Evolutionary conservation across 2,329 filamentous ascomycete genomes (phyloP).

Genomic region (Periconia sp.): DNA sequence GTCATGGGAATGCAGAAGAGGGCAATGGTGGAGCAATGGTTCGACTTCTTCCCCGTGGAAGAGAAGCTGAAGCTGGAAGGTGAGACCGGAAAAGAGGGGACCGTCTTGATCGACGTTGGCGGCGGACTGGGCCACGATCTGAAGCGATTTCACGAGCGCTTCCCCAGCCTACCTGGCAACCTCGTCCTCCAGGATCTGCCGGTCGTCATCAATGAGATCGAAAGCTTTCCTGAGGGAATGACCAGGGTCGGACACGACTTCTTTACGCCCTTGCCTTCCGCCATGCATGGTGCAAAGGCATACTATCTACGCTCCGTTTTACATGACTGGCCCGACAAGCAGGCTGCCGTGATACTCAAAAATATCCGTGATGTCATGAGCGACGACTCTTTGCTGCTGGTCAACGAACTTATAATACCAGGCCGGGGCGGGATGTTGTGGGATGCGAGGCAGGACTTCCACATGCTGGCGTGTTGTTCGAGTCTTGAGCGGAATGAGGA

Average conservation of each 20-base stretch:
- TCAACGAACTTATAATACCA: too few species aligned
- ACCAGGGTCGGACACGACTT: constrained; percentile 14
- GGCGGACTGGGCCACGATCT: constrained; percentile 14
- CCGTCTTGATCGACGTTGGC: constrained; percentile 16
- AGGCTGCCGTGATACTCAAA: constrained; percentile 37
- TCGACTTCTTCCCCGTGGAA: constrained; percentile 18
- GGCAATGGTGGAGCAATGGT: constrained; percentile 7
- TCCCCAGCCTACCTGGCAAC: constrained; percentile 11
- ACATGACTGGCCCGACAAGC: constrained; percentile 48
- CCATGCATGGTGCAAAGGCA: constrained; percentile 17
- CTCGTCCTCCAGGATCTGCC: constrained; percentile 18
- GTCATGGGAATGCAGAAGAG: constrained; percentile 18
- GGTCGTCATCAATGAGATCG: neutral
- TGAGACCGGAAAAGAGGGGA: neutral
- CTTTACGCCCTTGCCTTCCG: constrained; percentile 13
- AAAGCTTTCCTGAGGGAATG: neutral
- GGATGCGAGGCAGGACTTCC: too few species aligned
- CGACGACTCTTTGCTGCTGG: too few species aligned
- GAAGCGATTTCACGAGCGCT: constrained; percentile 5
- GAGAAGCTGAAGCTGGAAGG: constrained; percentile 8
- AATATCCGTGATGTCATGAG: too few species aligned
- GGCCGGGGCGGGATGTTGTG: too few species aligned
- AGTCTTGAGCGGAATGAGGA: too few species aligned
- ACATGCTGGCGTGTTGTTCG: too few species aligned
- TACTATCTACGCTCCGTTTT: constrained; percentile 42